phyloP scores from a whole-genome alignment of 106 monocot species.

The Agapanthus africanus region DNA sequence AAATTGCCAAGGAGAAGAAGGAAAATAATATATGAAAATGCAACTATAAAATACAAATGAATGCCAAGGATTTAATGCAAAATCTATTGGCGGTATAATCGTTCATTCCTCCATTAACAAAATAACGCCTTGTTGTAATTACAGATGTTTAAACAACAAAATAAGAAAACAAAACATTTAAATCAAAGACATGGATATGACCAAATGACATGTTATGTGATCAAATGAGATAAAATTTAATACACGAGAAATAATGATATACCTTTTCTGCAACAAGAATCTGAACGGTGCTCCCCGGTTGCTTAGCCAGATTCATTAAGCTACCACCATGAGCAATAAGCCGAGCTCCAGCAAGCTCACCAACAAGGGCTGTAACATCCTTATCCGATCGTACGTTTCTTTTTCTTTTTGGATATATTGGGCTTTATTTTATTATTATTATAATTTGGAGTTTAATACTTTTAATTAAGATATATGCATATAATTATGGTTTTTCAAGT shows the following conservation, averaged over 20 bases:
- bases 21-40: no score
- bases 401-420: no score
- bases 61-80: not conserved
- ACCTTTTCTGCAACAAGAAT: slow-evolving; percentile 99
- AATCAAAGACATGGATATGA: no score
- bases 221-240: no score
- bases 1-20: no score
- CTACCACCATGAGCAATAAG: slow-evolving; percentile 98
- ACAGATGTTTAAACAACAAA: not conserved
- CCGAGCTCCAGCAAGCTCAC: slow-evolving; percentile 95
- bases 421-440: no score
- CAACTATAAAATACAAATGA: not conserved
- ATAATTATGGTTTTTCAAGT: no score
- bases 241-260: not conserved
- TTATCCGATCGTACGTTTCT: no score
- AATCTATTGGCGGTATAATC: not conserved
- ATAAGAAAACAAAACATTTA: not conserved
- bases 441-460: no score
- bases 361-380: slow-evolving; percentile 95
- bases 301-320: slow-evolving; percentile 85
- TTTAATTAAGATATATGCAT: no score
- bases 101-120: not conserved
- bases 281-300: slow-evolving; percentile 97
- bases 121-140: no score
- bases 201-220: no score